These are phyloP conservation scores for Achaetomiella virescens DNA, from an alignment of 495 filamentous ascomycete species.

Conservation along the genomic window DNA sequence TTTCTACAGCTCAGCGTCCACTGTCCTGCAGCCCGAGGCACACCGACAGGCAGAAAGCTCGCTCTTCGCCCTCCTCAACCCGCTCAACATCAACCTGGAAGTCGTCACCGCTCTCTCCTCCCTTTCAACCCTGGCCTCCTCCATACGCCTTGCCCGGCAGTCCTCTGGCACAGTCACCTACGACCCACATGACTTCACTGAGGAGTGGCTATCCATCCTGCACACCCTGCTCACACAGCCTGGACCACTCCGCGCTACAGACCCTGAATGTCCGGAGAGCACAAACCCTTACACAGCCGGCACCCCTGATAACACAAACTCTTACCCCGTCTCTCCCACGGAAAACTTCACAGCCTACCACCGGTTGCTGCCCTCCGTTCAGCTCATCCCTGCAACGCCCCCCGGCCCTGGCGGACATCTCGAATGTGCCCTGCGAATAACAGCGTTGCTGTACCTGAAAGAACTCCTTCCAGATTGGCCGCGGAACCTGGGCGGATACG, in stretches of 20 bases:
- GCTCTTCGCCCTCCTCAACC: slow-evolving; percentile 13
- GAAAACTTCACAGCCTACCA: slow-evolving; percentile 21
- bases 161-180: slow-evolving; percentile 13
- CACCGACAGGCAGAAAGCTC: slow-evolving; percentile 2
- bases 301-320: background rate
- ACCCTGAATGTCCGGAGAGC: background rate
- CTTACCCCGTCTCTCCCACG: background rate
- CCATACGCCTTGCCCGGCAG: slow-evolving; percentile 15
- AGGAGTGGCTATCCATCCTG: slow-evolving; percentile 22
- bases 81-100: slow-evolving; percentile 9
- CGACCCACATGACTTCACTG: slow-evolving; percentile 26
- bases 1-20: slow-evolving; percentile 8
- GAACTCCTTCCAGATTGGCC: slow-evolving; percentile 26
- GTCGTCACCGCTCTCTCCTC: slow-evolving; percentile 11
- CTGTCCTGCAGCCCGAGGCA: slow-evolving; percentile 6
- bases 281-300: slow-evolving; percentile 4
- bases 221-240: slow-evolving; percentile 21
- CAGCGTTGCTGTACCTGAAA: slow-evolving; percentile 22
- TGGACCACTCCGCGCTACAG: slow-evolving; percentile 11
- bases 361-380: slow-evolving; percentile 10
- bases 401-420: background rate
- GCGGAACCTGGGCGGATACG: slow-evolving; percentile 25
- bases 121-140: slow-evolving; percentile 16
- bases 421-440: slow-evolving; percentile 23
- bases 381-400: slow-evolving; percentile 8